Evolutionary conservation across 2,329 filamentous ascomycete species (phyloP), one percentile per base, ranked within the genome.

Genomic region (Amphichorda felina): DNA sequence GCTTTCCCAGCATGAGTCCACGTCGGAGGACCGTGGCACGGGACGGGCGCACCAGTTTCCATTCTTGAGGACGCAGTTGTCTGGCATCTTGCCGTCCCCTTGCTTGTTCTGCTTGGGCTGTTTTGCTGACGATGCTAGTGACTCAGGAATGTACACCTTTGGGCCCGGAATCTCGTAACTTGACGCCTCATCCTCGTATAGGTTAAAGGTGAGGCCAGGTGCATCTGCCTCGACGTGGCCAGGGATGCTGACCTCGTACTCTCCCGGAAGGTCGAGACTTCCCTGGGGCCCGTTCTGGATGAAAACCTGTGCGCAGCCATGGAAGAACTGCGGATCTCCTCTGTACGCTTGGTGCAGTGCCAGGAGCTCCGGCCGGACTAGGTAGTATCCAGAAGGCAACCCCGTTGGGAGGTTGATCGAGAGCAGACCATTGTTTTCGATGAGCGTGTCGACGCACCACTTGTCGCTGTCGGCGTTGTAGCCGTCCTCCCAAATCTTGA

Each of bases 401-500:
- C 69, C 71, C 2, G 58, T 47, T 7, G 82, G 80, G 3, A 86
- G 61, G 15, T 64, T 58, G 39, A 82, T 66, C 4, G 72, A 75
- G 10, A 86, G 58, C 15, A 76, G 61, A 11, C 80, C 80, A 16
- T 75, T 64, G 55, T 75, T 75, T 36, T 59, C 64, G 39, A 79
- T 79, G 39, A 87, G 63, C 40, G 72, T 74, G 49, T 83, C 72
- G 3, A 76, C 79, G 56, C 82, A 85, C 79, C 81, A 87, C 50
- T 72, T 61, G 19, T 61, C 53, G 2, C 62, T 61, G 5, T 51
- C 45, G 5, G 58, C 51, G 45, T 82, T 66, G 55, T 81, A 83
- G 31, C 77, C 79, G 35, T 79, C 68, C 39, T 82, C 70, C 64
- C 70, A 84, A 50, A 87, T 72, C 66, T 86, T 86, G 67, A 87